These are phyloP conservation scores for Boletellus ananiceps DNA, from an alignment of 768 basidiomycete species.

Conservation along the genomic window DNA sequence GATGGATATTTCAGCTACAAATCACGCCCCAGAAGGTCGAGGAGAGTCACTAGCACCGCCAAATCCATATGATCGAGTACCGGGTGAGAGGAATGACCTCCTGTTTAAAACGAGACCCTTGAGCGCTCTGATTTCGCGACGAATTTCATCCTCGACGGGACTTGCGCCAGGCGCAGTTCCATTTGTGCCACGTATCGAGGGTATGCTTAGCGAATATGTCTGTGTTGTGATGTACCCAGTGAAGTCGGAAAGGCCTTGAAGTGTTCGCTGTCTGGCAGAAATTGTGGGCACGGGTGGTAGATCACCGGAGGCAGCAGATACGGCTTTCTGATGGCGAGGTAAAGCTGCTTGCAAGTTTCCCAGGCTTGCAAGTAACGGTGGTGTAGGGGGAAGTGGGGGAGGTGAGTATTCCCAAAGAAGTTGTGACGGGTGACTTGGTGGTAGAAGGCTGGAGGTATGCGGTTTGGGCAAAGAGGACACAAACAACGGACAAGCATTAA, in stretches of 20 bases:
- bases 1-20: not conserved
- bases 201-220: constrained; percentile 42
- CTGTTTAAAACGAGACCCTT: constrained; percentile 78
- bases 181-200: constrained; percentile 14
- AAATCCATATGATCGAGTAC: constrained; percentile 3
- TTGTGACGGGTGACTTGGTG: constrained; percentile 19
- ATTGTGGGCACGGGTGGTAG: constrained; percentile 18
- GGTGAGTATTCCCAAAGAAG: constrained; percentile 38
- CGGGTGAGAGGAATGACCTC: constrained; percentile 34
- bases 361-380: constrained; percentile 27
- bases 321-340: constrained; percentile 15
- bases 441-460: not conserved
- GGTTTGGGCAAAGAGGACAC: constrained; percentile 29
- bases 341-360: constrained; percentile 19
- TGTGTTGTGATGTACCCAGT: constrained; percentile 78
- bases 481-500: constrained; percentile 48
- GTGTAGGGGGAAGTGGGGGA: constrained; percentile 24
- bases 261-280: constrained; percentile 50
- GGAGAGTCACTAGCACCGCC: not conserved
- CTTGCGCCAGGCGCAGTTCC: constrained; percentile 17
- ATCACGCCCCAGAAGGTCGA: not conserved
- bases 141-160: constrained; percentile 56
- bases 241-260: constrained; percentile 64
- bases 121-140: constrained; percentile 68
- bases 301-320: constrained; percentile 9